Base-by-base conservation (phyloP, 345 rosid genomes). In the Salix arbutifolia region DNA sequence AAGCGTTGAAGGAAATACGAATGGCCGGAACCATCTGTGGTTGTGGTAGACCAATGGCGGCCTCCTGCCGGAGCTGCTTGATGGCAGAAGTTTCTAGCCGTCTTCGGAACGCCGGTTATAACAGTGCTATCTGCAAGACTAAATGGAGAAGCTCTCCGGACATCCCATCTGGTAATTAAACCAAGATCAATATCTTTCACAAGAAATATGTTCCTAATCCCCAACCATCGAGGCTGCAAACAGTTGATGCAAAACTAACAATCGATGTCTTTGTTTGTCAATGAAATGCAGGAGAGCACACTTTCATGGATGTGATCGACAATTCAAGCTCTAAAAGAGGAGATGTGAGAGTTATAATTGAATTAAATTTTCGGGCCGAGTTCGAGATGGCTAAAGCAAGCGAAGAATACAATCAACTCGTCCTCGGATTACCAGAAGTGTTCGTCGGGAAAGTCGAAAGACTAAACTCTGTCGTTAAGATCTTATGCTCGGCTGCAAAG, bases 371-470 rank as follows among this genome's bases (percentile, higher is more conserved):
- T 61, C 76, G 84, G 73, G 86, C 81, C 0, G 91, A 86, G 71
- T 88, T 88, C 23, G 88, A 86, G 83, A 80, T 88, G 72, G 91
- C 88, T 6, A 86, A 85, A 75, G 88, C 89, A 35, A 88, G 80
- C 67, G 86, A 88, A 30, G 89, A 88, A 0, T 88, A 88, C 82
- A 82, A 77, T 74, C 14, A 67, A 16, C 53, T 86, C 23, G 87
- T 86, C 14, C 21, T 70, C 3, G 42, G 81, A 70, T 26, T 86
- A 8, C 89, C 91, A 74, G 89, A 86, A 44, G 81, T 82, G 19
- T 88, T 86, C 50, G 87, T 86, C 18, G 91, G 89, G 10, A 88
- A 86, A 83, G 83, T 75, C 0, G 91, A 88, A 5, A 85, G 91
- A 77, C 61, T 88, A 61, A 74, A 46, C 1, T 76, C 28, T 60